Evolutionary conservation across 352 stramenopile species (phyloP).

Genomic region (Phytopythium vexans): DNA sequence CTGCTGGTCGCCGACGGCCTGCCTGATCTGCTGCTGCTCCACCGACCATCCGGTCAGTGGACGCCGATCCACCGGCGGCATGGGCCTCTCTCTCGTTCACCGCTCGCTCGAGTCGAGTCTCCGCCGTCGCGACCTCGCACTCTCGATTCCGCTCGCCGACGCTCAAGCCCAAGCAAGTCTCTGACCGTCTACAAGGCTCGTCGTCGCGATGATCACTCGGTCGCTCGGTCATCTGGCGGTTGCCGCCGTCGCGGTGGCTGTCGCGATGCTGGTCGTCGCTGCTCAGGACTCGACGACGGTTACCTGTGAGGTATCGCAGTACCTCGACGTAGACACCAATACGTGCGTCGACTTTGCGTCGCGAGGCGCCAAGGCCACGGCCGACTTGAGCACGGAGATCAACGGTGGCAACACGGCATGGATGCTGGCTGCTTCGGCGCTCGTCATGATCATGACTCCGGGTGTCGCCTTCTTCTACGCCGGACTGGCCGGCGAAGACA

Average conservation of each 20-base stretch:
- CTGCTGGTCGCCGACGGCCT: too few relatives aligned
- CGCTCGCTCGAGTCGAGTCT: too few relatives aligned
- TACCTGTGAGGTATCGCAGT: constrained; percentile 25
- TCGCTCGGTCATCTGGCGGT: too few relatives aligned
- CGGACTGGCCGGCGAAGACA: constrained; percentile 65
- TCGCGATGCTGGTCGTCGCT: constrained; percentile 64
- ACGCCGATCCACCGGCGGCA: too few relatives aligned
- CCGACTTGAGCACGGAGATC: constrained; percentile 26
- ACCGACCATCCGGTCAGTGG: too few relatives aligned
- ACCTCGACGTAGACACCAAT: constrained; percentile 25
- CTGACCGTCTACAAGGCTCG: too few relatives aligned
- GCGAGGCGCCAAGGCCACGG: constrained; percentile 25
- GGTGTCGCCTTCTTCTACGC: constrained; percentile 81
- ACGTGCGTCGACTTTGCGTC: constrained; percentile 37
- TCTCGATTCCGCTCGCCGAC: too few relatives aligned
- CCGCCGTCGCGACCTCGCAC: too few relatives aligned
- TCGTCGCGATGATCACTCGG: too few relatives aligned
- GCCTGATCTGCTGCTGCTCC: too few relatives aligned
- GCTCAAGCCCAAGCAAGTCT: too few relatives aligned
- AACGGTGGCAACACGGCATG: constrained; percentile 63
- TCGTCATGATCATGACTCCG: constrained; percentile 75
- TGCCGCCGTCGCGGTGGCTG: constrained; percentile 31
- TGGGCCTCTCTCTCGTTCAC: too few relatives aligned
- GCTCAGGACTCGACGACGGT: constrained; percentile 30
- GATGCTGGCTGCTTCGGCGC: constrained; percentile 43